Evolutionary conservation across 169 alveolate species (phyloP).

Genomic region (Babesia ovata): DNA sequence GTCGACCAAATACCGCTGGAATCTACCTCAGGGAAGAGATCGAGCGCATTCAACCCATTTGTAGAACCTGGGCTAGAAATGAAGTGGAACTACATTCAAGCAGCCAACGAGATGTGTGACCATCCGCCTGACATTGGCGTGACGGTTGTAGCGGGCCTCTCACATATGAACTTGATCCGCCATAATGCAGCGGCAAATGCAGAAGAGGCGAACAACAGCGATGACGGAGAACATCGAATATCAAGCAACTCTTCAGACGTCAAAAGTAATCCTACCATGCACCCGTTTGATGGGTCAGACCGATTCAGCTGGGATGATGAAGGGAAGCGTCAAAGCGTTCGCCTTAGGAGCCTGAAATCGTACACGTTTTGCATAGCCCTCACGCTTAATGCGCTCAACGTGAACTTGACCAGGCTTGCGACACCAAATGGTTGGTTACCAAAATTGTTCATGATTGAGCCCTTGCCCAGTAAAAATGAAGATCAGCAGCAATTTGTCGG

Average conservation of each 20-base stretch:
- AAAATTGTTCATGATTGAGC: conserved; percentile 36
- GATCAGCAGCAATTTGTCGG: conserved; percentile 26
- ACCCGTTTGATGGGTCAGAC: conserved; percentile 37
- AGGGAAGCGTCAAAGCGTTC: background rate
- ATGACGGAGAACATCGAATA: background rate
- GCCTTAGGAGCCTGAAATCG: background rate
- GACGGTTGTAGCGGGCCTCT: conserved; percentile 44
- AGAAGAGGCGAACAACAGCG: background rate
- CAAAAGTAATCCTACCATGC: background rate
- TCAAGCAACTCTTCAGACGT: background rate
- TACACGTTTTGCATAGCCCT: conserved; percentile 24
- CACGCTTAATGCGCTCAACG: conserved; percentile 35
- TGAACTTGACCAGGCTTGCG: background rate
- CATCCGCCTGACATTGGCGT: conserved; percentile 34
- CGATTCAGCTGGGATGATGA: conserved; percentile 15
- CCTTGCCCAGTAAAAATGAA: conserved; percentile 15
- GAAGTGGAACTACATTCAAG: conserved; percentile 56
- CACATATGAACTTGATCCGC: conserved; percentile 14
- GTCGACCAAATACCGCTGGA: conserved; percentile 35
- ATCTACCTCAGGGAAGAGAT: background rate
- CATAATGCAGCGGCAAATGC: background rate
- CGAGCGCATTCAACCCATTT: conserved; percentile 2
- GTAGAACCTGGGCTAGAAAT: conserved; percentile 31
- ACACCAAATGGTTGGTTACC: conserved; percentile 7
- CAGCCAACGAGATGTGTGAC: conserved; percentile 35